Base-by-base conservation (phyloP, 2,329 filamentous ascomycete genomes). In the Cladophialophora carrionii region DNA sequence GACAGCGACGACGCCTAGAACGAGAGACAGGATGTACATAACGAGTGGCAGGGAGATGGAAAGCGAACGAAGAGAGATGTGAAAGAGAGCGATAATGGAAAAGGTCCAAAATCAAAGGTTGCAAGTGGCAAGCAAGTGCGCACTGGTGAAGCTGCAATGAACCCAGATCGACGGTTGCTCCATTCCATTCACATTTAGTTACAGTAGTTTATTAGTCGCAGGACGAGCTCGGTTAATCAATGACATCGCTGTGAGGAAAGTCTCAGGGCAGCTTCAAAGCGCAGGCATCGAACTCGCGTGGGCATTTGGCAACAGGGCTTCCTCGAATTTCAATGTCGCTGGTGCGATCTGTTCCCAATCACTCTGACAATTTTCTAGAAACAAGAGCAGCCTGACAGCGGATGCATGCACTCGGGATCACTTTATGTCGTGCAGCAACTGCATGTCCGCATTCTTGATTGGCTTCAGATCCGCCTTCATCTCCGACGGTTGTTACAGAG, bases 21-120 rank as follows among this genome's bases (percentile, higher is more conserved):
- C 22, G 41, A 63, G 6, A 12, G 58, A 61, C 22, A 6, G n/a
- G 49, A 55, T 8, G 41, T 34, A 57, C 67, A 68, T 68, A 63
- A 65, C 64, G 67, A 66, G 34, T 37, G 58, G 57, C 37, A 51
- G 14, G 17, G 26, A 14, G 46, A 58, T 56, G n/a, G 29, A n/a
- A 29, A 54, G 37, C 37, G 37, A 43, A 20, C 7, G 17, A 34
- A 54, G 26, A 10, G 29, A 29, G 29, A 22, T 32, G 17, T 4
- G 26, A 6, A 29, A 34, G 48, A 24, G 48, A 52, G 48, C 22
- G 20, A 52, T 3, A n/a, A n/a, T n/a, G n/a, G 17, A 52, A 29
- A 17, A 52, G 26, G 22, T n/a, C 20, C 4, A 26, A 14, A 7
- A 51, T 51, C 48, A 20, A 17, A 20, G 41, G 41, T 43, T 43